Evolutionary conservation across 805 yeast species (phyloP).

Genomic region (Metschnikowia continentalis): DNA sequence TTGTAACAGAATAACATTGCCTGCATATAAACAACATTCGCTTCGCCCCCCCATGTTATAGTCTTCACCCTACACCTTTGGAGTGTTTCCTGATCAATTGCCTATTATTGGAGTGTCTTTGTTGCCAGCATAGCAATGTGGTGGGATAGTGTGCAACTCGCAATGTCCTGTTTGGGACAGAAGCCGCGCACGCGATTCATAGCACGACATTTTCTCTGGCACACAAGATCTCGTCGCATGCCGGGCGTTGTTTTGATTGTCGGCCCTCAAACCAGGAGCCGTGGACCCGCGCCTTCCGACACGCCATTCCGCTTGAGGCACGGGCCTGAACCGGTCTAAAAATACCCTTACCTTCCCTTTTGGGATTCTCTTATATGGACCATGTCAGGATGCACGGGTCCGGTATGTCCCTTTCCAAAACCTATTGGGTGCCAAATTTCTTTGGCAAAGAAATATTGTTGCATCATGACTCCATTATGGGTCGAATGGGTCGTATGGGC

Average conservation of each 20-base stretch:
- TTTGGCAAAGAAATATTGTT: no score
- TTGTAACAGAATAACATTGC: no score
- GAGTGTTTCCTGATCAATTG: not conserved
- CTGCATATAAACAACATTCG: no score
- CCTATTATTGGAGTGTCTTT: not conserved
- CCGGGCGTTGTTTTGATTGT: constrained; percentile 11
- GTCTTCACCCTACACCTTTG: no score
- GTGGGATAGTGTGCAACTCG: constrained; percentile 1
- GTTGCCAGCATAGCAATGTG: constrained; percentile 3
- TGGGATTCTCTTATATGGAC: no score
- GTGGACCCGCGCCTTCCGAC: constrained; percentile 4
- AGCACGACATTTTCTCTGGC: constrained; percentile 14
- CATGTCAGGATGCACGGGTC: not conserved
- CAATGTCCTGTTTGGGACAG: constrained; percentile 2
- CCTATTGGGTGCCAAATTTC: no score
- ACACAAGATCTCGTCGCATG: not conserved
- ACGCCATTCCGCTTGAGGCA: constrained; percentile 4
- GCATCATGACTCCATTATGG: no score
- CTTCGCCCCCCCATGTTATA: no score
- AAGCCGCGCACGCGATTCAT: constrained; percentile 4
- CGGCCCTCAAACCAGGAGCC: constrained; percentile 3
- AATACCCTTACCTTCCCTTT: not conserved
- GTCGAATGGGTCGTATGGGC: no score
- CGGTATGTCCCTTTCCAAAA: no score
- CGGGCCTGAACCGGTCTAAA: constrained; percentile 4